These are phyloP conservation scores for Sistotremastrum niveocremeum DNA, from an alignment of 768 basidiomycete species.

Conservation along the genomic window DNA sequence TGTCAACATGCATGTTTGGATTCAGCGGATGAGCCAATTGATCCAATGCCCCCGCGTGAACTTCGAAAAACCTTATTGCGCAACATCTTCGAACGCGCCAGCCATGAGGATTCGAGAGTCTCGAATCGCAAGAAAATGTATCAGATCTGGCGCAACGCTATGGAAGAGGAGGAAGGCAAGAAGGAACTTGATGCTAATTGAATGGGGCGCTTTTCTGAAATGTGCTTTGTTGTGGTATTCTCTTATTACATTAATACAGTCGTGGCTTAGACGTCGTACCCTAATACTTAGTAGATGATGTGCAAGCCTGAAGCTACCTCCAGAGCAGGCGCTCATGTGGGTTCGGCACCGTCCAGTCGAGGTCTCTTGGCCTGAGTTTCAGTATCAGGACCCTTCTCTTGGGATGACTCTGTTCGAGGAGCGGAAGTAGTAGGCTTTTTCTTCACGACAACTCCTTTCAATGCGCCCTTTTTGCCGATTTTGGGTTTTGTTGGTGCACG, in stretches of 20 bases:
- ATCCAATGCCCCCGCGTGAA: slow-evolving; percentile 18
- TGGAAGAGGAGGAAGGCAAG: slow-evolving; percentile 30
- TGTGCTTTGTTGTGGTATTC: too few relatives aligned
- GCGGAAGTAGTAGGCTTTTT: slow-evolving; percentile 35
- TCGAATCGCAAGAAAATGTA: slow-evolving; percentile 77
- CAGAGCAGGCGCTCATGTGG: too few relatives aligned
- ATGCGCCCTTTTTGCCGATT: slow-evolving; percentile 44
- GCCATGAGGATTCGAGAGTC: slow-evolving; percentile 60
- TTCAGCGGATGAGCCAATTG: slow-evolving; percentile 21
- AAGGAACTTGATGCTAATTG: slow-evolving; percentile 15
- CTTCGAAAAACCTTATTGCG: slow-evolving; percentile 45
- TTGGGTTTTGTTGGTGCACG: slow-evolving; percentile 9
- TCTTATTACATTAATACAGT: too few relatives aligned
- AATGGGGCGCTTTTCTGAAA: not conserved
- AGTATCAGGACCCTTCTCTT: too few relatives aligned
- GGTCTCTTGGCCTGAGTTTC: too few relatives aligned
- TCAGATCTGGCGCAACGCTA: slow-evolving; percentile 54
- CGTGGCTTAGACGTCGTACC: too few relatives aligned
- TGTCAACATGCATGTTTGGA: slow-evolving; percentile 36
- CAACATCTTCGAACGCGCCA: slow-evolving; percentile 60
- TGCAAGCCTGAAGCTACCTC: too few relatives aligned
- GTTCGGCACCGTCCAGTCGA: too few relatives aligned
- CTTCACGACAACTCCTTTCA: slow-evolving; percentile 75
- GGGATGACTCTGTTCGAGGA: too few relatives aligned
- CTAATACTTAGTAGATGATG: too few relatives aligned